Base-by-base conservation (phyloP, 345 rosid genomes). In the Linum tenue region DNA sequence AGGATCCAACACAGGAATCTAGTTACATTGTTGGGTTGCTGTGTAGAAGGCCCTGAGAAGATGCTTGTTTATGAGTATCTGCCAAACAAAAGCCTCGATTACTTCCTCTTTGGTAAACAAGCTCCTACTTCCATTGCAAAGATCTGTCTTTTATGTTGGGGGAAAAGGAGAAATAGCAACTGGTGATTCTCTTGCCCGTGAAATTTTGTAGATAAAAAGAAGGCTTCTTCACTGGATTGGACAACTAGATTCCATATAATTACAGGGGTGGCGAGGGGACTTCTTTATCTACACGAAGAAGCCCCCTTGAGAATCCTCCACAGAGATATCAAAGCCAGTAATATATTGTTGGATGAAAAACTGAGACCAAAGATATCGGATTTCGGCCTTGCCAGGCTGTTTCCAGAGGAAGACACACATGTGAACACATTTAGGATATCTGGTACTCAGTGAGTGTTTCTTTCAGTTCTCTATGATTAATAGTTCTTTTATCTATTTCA, bases 321-420 rank as follows among this genome's bases (percentile, higher is more conserved):
- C 39, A 65, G 77, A 64, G 77, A 74, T 59, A 74, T 74, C 59
- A 74, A 74, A 44, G 77, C 77, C 43, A 74, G 77, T n/a, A 74
- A 74, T 61, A 65, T 74, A 35, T 60, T 74, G 42, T 51, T 74
- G 64, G 77, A 74, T 56, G 77, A 74, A 51, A 59, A 11, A 1
- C 55, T 74, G 64, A 65, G 56, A 56, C 73, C 77, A 51, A 74
- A 74, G 62, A 74, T 74, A 62, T 74, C 77, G 39, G 77, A 69
- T 74, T 74, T 74, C 57, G 77, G 77, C 67, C 44, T 74, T 53
- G 77, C 77, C n/a, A 74, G 77, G 67, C 77, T 68, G 40, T 75
- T 77, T 63, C 91, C 95, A 31, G 95, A 89, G 1, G 95, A 92
- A 0, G 92, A 84, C 73, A 87, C 95, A 9, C 96, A 86, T 78